phyloP scores from a whole-genome alignment of 768 basidiomycete genomes.

The Ramaria rubella region DNA sequence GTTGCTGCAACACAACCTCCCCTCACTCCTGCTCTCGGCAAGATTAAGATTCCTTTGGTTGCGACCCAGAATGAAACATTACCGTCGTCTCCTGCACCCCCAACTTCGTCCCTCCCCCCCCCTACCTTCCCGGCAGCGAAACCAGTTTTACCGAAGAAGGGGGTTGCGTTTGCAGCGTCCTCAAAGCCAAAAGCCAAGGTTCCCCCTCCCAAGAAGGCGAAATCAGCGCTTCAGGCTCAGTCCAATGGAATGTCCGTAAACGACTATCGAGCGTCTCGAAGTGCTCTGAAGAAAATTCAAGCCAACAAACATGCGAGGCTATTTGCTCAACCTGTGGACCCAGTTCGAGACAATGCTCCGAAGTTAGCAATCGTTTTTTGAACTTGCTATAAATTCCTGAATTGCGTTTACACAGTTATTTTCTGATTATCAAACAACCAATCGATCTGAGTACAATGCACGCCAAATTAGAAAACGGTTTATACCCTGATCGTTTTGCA shows the following conservation, averaged over 20 bases:
- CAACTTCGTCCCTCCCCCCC: conserved; percentile 20
- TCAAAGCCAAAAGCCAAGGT: conserved; percentile 17
- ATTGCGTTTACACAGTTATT: conserved; percentile 54
- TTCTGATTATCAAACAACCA: conserved; percentile 81
- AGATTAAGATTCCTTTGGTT: conserved; percentile 43
- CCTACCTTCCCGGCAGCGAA: conserved; percentile 17
- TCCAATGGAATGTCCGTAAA: conserved; percentile 67
- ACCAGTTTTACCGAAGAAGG: conserved; percentile 27
- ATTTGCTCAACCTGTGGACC: conserved; percentile 91
- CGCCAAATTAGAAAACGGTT: conserved; percentile 78
- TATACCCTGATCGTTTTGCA: conserved; percentile 76
- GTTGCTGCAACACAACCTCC: conserved; percentile 26
- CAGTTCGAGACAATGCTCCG: conserved; percentile 84
- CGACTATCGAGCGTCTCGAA: conserved; percentile 70
- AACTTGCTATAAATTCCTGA: conserved; percentile 7
- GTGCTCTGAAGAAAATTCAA: conserved; percentile 73
- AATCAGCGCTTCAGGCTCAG: conserved; percentile 62
- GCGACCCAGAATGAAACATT: background rate
- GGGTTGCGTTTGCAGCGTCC: conserved; percentile 13
- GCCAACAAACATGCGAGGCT: conserved; percentile 63
- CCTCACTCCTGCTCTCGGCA: conserved; percentile 36
- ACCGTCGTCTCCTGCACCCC: conserved; percentile 12
- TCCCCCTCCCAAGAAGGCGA: conserved; percentile 27
- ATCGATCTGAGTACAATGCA: conserved; percentile 92
- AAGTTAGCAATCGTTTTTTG: conserved; percentile 46